Evolutionary conservation across 805 yeast genomes (phyloP), one percentile per base, ranked within the genome.

Genomic region (Wickerhamomyces queroliae): DNA sequence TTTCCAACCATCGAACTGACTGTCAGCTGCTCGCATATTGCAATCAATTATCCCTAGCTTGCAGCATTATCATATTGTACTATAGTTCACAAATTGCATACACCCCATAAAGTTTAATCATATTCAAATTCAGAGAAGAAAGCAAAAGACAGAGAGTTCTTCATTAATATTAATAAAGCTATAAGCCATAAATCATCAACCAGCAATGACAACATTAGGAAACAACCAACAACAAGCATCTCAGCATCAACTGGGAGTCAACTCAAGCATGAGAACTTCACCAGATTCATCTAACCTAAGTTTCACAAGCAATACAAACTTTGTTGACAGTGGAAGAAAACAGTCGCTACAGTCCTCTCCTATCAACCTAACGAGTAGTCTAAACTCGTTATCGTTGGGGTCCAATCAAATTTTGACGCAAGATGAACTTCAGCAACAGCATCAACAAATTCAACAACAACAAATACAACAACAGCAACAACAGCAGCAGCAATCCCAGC

Each of bases 301-400:
- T 28, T 37, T 51, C 9, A 15, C 40, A 3, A 25, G 20, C 12
- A 20, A 42, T n/a, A 28, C 36, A 16, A 39, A 37, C 26, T 3
- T 30, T 3, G 45, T 43, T 7, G 36, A 36, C 3, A 43, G 33
- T 17, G 33, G 31, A 0, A 47, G 56, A 49, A 49, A 49, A 37
- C 7, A 44, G 1, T 54, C 59, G 1, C 19, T 43, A 2, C 57
- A 52, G 15, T 44, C 40, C 12, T 55, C 59, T 3, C 58, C 59
- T 7, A 37, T 55, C 13, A 41, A 49, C 33, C 33, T 53, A 15
- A 26, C 55, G 5, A 41, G 50, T 6, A 42, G 32, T 20, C 34
- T 55, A 15, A 49, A 43, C 18, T 47, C 44, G 25, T 25, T 55
- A 15, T 45, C 55, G 10, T 21, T 50, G 5, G 33, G 33, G 5